Evolutionary conservation across 2,329 filamentous ascomycete genomes (phyloP), one percentile per base, ranked within the genome.

Genomic region (Sclerotinia glacialis): DNA sequence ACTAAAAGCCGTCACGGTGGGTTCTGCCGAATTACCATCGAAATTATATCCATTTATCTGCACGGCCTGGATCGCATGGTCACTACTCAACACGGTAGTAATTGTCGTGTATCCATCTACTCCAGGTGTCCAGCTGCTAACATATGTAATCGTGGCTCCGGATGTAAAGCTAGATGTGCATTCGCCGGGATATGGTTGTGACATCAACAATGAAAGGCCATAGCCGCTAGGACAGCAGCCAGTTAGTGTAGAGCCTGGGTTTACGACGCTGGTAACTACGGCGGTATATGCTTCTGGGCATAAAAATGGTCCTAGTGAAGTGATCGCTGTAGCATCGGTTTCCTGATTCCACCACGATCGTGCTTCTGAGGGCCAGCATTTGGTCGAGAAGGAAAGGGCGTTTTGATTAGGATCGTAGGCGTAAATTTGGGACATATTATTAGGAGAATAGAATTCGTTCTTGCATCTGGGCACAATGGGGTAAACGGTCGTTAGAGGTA

Each of bases 11-110:
- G 62, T 64, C 14, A 21, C 31, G 49, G 62, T 58, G 0, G 62
- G n/a, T 16, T 31, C 16, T 1, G 62, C 62, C 3, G 52, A 56
- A 40, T 65, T 65, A 12, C 62, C 62, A 21, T 58, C 28, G n/a
- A 61, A 66, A 23, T 66, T 66, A 7, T 53, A 66, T 34, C 64
- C 64, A 28, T 66, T 61, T 7, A 66, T 55, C 5, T 66, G 64
- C 9, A 53, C 62, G 18, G 50, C 64, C 9, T 18, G 14, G 6
- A 52, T 16, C 16, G 14, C 9, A 34, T 46, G 23, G 8, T 54
- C 21, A 5, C 5, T 18, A 2, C 12, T 3, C 16, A 34, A 18
- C 16, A 40, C 49, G 7, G 49, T 26, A 9, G 12, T 60, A 4
- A 47, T 26, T 12, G 46, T 65, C 14, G 44, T 26, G 23, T 28